phyloP scores from a whole-genome alignment of 192 early-diverging fungal species.

The Coemansia sp. region DNA sequence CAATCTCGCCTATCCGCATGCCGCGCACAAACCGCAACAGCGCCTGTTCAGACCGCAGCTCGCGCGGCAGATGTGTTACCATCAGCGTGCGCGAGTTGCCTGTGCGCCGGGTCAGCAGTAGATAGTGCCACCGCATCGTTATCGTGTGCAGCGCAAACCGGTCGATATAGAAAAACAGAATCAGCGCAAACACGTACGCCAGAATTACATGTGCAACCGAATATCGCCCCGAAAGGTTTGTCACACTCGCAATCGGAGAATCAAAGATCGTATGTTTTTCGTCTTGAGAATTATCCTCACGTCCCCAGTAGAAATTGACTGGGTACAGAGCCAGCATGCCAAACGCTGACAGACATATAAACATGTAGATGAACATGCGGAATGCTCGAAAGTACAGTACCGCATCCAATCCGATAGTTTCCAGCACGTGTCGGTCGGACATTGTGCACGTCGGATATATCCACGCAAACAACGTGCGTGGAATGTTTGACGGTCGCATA shows the following conservation, averaged over 20 bases:
- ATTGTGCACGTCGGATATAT: constrained; percentile 47
- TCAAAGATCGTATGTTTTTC: constrained; percentile 43
- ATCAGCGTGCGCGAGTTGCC: constrained; percentile 65
- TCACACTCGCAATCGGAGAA: constrained; percentile 40
- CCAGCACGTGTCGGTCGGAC: constrained; percentile 52
- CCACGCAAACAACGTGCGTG: constrained; percentile 52
- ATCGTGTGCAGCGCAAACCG: constrained; percentile 49
- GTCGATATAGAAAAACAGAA: constrained; percentile 53
- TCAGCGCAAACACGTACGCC: constrained; percentile 45
- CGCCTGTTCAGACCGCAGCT: constrained; percentile 55
- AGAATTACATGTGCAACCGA: constrained; percentile 35
- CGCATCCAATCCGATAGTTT: constrained; percentile 54
- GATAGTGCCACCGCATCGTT: constrained; percentile 56
- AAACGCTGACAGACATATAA: constrained; percentile 27
- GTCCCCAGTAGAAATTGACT: constrained; percentile 43
- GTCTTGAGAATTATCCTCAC: constrained; percentile 10
- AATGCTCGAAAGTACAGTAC: constrained; percentile 48
- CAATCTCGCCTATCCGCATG: constrained; percentile 62
- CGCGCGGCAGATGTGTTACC: constrained; percentile 64
- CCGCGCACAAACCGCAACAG: constrained; percentile 62
- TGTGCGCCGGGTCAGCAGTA: constrained; percentile 46
- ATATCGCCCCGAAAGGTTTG: constrained; percentile 22
- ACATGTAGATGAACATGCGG: constrained; percentile 55
- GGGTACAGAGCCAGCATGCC: constrained; percentile 50
- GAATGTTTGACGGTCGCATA: constrained; percentile 50